Percentiles rank a stretch among this genome's conserved stretches.
These are phyloP conservation scores for Aspergillus amoenus DNA, from an alignment of 2,329 filamentous ascomycete species.

Conservation along the genomic window DNA sequence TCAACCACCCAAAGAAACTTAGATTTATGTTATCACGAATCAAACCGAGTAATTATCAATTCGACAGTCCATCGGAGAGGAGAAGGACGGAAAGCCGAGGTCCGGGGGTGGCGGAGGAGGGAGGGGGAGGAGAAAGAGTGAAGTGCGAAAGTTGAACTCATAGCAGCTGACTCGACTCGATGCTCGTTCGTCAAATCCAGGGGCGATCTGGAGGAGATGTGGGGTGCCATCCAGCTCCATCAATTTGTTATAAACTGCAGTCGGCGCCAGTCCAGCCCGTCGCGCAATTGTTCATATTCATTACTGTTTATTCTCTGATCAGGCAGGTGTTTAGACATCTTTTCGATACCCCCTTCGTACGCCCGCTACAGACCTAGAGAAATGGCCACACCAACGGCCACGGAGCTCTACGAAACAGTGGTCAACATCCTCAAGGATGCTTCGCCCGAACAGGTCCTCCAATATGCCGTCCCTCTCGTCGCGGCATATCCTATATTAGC, in stretches of 20 bases:
- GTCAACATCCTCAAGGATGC: background rate
- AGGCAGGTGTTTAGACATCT: too few species aligned
- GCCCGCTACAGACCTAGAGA: background rate
- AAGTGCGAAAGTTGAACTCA: background rate
- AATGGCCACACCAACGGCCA: background rate
- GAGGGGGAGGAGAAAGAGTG: background rate
- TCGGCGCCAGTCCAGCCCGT: background rate
- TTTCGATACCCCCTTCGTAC: too few species aligned
- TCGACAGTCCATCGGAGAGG: background rate
- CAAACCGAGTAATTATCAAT: background rate
- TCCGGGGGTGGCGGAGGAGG: background rate
- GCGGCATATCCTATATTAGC: conserved; percentile 29
- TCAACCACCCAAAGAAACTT: too few species aligned
- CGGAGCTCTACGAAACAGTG: background rate
- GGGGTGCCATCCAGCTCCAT: background rate
- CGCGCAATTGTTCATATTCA: background rate
- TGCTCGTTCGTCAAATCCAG: background rate
- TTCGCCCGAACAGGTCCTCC: conserved; percentile 19
- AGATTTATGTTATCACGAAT: background rate
- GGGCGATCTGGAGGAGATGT: background rate
- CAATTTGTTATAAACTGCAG: too few species aligned
- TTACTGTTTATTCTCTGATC: background rate
- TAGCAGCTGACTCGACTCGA: background rate
- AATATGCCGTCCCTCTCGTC: conserved; percentile 23
- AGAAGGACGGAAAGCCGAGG: background rate